Conservation (phyloP, 352 stramenopile genomes). For the Phytophthora kernoviae region DNA sequence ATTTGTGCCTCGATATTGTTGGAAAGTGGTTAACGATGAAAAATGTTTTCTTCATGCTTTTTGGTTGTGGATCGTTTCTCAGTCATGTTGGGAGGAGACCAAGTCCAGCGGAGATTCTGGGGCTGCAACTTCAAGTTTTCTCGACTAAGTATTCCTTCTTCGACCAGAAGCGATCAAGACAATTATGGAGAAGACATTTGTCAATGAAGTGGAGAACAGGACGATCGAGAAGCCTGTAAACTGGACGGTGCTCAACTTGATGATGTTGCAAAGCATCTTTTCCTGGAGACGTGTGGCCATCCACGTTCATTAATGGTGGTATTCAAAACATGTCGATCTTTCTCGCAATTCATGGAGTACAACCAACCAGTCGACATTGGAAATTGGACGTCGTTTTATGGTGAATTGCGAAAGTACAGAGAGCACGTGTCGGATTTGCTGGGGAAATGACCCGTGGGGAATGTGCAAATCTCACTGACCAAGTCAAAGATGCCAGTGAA, state of each 20-base stretch:
- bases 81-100: conserved; percentile 6
- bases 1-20: too few species aligned
- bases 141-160: too few species aligned
- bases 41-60: conserved; percentile 28
- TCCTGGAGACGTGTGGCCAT: conserved; percentile 1
- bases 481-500: too few species aligned
- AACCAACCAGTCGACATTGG: too few species aligned
- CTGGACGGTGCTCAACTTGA: too few species aligned
- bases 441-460: neutral
- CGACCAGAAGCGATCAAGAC: too few species aligned
- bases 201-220: neutral
- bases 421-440: neutral
- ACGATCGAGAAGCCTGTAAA: too few species aligned
- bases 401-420: neutral
- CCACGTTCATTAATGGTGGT: neutral
- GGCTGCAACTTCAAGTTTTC: too few species aligned
- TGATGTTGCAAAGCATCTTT: neutral
- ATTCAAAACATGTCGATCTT: neutral
- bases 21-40: conserved; percentile 4
- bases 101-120: too few species aligned
- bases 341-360: neutral
- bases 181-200: neutral
- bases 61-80: conserved; percentile 12
- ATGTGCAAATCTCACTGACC: too few species aligned
- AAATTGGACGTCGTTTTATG: too few species aligned